phyloP scores from a whole-genome alignment of 1,284 basidiomycete genomes.

The Tilletia indica region DNA sequence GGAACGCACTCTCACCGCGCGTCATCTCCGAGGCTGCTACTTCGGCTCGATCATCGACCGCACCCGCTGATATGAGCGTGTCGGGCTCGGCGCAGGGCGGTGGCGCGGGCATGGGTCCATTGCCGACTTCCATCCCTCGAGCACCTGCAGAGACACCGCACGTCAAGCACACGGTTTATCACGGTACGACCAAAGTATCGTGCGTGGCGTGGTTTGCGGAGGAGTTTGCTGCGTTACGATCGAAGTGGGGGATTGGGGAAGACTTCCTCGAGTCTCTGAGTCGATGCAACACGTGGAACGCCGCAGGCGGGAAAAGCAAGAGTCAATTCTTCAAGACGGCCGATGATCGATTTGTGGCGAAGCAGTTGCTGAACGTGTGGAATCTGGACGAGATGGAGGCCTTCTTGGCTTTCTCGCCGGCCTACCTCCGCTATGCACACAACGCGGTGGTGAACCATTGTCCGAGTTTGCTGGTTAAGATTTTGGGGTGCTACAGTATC shows the following conservation, averaged over 20 bases:
- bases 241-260: conserved; percentile 40
- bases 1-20: not conserved
- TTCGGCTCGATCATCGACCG: not conserved
- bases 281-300: conserved; percentile 39
- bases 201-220: conserved; percentile 52
- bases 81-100: not conserved
- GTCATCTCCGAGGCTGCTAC: not conserved
- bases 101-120: not conserved
- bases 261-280: conserved; percentile 43
- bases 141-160: conserved; percentile 33
- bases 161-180: conserved; percentile 46
- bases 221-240: conserved; percentile 44
- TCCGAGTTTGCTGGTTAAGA: conserved; percentile 49
- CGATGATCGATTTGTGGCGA: conserved; percentile 44
- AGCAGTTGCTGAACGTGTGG: conserved; percentile 48
- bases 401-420: conserved; percentile 47
- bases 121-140: not conserved
- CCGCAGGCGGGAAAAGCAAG: conserved; percentile 44
- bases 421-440: conserved; percentile 49
- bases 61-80: not conserved
- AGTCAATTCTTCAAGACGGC: conserved; percentile 44
- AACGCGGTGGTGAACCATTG: conserved; percentile 38
- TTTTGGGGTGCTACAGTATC: conserved; percentile 46
- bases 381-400: conserved; percentile 49
- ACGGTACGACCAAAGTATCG: conserved; percentile 43